Conservation (phyloP, 768 basidiomycete species). For the Boletellus sp. region DNA sequence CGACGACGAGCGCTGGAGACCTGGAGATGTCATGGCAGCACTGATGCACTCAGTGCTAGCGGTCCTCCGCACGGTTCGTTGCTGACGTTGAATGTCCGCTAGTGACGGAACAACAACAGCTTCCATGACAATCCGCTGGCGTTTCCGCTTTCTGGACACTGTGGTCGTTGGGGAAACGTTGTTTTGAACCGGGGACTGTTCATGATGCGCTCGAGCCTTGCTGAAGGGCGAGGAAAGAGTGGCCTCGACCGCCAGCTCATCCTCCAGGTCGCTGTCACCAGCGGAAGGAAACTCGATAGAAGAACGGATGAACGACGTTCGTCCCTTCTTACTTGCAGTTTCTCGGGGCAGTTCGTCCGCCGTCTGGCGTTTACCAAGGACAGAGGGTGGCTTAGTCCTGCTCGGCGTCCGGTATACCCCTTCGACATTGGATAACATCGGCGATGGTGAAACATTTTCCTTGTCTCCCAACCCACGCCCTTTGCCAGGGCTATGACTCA, state of each 20-base stretch:
- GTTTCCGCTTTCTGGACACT: conserved; percentile 36
- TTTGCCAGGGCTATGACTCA: conserved; percentile 35
- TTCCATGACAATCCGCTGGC: conserved; percentile 49
- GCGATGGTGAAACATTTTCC: conserved; percentile 54
- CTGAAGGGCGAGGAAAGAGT: conserved; percentile 19
- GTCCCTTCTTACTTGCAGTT: conserved; percentile 24
- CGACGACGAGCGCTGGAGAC: conserved; percentile 27
- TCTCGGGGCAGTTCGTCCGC: conserved; percentile 35
- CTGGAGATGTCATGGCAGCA: conserved; percentile 1
- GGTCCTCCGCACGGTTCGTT: conserved; percentile 17
- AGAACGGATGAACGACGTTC: conserved; percentile 29
- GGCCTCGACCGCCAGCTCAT: conserved; percentile 26
- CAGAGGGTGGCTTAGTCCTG: conserved; percentile 17
- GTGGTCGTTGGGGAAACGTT: conserved; percentile 4
- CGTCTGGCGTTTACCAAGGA: conserved; percentile 45
- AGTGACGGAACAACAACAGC: conserved; percentile 47
- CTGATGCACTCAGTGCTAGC: conserved; percentile 15
- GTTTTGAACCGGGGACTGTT: background rate
- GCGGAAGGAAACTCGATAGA: conserved; percentile 27
- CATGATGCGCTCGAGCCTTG: conserved; percentile 3
- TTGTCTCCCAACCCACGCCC: conserved; percentile 44
- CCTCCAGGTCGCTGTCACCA: conserved; percentile 28
- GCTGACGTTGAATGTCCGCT: conserved; percentile 23
- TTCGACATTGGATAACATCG: conserved; percentile 40
- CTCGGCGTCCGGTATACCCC: conserved; percentile 39